Conservation (phyloP, 2,329 filamentous ascomycete genomes). For the Hypomyces perniciosus region DNA sequence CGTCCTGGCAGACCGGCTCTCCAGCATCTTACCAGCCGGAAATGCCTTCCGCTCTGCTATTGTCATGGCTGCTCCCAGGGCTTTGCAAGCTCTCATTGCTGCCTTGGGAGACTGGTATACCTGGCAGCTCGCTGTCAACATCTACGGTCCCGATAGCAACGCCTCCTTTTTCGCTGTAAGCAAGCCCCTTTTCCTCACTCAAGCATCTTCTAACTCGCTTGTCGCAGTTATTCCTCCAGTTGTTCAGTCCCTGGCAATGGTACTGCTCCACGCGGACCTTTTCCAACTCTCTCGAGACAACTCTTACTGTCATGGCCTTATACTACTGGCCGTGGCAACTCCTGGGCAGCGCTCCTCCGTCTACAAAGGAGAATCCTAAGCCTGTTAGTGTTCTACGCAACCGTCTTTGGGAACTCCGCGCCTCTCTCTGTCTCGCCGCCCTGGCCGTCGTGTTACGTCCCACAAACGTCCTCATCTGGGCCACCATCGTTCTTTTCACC, state of each 20-base stretch:
- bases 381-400: conserved; percentile 18
- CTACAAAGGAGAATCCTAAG: conserved; percentile 36
- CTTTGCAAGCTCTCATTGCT: conserved; percentile 71
- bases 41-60: conserved; percentile 55
- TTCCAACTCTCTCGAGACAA: conserved; percentile 91
- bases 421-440: conserved; percentile 69
- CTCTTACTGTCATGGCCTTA: conserved; percentile 72
- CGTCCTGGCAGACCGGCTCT: conserved; percentile 51
- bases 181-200: not conserved
- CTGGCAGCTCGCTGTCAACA: conserved; percentile 69
- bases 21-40: conserved; percentile 48
- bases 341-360: conserved; percentile 37
- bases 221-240: conserved; percentile 30
- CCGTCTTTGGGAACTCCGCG: conserved; percentile 32
- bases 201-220: not conserved
- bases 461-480: conserved; percentile 85
- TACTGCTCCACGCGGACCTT: conserved; percentile 90
- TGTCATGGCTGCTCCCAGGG: conserved; percentile 66
- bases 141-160: conserved; percentile 62
- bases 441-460: conserved; percentile 80
- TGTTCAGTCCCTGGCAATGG: conserved; percentile 74
- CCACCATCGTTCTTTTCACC: conserved; percentile 48
- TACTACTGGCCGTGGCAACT: conserved; percentile 83
- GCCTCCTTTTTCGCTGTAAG: conserved; percentile 66
- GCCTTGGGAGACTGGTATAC: conserved; percentile 79